phyloP scores from a whole-genome alignment of 1,139 yeast genomes.

The Yamadazyma diddensiae region DNA sequence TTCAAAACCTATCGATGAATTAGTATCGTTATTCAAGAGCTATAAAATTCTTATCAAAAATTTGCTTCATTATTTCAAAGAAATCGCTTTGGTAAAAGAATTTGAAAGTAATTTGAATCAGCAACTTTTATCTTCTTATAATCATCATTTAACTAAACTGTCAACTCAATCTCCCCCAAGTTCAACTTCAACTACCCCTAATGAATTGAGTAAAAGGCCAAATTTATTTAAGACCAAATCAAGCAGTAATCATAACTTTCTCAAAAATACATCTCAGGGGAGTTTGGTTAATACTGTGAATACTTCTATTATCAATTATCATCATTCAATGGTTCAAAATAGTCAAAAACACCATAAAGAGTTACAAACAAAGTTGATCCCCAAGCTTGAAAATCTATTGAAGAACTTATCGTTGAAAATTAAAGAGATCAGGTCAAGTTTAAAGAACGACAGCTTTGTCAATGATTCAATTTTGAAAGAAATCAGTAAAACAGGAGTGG shows the following conservation, averaged over 20 bases:
- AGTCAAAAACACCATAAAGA: slow-evolving; percentile 34
- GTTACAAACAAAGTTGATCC: slow-evolving; percentile 31
- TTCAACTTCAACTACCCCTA: slow-evolving; percentile 7
- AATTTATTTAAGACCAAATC: slow-evolving; percentile 34
- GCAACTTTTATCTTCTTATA: slow-evolving; percentile 52
- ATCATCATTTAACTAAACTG: slow-evolving; percentile 2
- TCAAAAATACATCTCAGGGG: slow-evolving; percentile 1
- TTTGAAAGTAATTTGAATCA: slow-evolving; percentile 64
- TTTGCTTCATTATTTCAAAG: slow-evolving; percentile 57
- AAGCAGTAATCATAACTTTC: slow-evolving; percentile 12
- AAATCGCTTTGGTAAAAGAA: slow-evolving; percentile 62
- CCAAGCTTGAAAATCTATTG: slow-evolving; percentile 36
- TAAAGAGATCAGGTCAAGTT: slow-evolving; percentile 41
- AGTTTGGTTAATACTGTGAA: slow-evolving; percentile 29
- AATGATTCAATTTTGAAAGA: slow-evolving; percentile 36
- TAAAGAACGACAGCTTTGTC: slow-evolving; percentile 44
- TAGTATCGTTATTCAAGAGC: slow-evolving; percentile 57
- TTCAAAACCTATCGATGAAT: slow-evolving; percentile 47
- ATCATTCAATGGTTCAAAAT: slow-evolving; percentile 26
- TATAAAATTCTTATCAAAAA: slow-evolving; percentile 72
- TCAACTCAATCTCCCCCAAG: slow-evolving; percentile 5
- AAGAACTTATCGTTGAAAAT: slow-evolving; percentile 39
- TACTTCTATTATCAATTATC: slow-evolving; percentile 36
- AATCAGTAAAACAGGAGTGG: slow-evolving; percentile 39
- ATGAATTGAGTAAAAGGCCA: slow-evolving; percentile 23